Base-by-base conservation (phyloP, 768 basidiomycete genomes). In the Gautieria morchelliformis region DNA sequence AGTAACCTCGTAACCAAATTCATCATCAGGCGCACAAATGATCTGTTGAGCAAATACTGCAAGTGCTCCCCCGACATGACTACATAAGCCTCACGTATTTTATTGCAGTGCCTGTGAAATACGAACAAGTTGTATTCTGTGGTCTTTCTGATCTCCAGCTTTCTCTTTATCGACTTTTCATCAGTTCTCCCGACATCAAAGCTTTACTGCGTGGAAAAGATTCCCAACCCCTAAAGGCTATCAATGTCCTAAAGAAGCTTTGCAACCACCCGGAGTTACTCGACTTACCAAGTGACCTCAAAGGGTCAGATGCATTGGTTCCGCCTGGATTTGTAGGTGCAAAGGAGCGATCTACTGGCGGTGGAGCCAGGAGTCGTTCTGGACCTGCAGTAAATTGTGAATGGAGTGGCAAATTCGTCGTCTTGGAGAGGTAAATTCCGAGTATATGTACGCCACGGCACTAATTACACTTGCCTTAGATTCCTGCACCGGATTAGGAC, bases 91-190 rank as follows among this genome's bases (percentile, higher is more conserved):
- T 27, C 27, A 27, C 10, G 2, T 37, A 3, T 14, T 37, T 9
- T 37, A 37, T 37, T 52, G 1, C 64, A 98, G 95, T 99, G 30
- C 96, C 96, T 9, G 92, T 99, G 72, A 99, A 99, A 70, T 98
- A 98, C 72, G 96, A 98, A 68, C 93, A 97, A 59, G 89, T 97
- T 60, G 93, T 97, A 0, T 97, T 96, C 71, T 97, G 93, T 68
- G 78, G 81, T 42, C 78, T 89, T 4, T 92, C 90, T 2, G 76
- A 85, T 15, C 84, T 96, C 63, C 93, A 97, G 63, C 72, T 90
- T 14, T 75, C 88, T 7, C 74, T 97, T 2, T 97, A 97, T 67
- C 84, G 84, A 49, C 77, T 90, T 32, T 97, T 97, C 66, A 94
- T 95, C 60, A 85, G 84, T 3, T 95, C 93, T 1, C 91, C 92